phyloP scores from a whole-genome alignment of 2,329 filamentous ascomycete genomes.

The Pyrenophora graminea region DNA sequence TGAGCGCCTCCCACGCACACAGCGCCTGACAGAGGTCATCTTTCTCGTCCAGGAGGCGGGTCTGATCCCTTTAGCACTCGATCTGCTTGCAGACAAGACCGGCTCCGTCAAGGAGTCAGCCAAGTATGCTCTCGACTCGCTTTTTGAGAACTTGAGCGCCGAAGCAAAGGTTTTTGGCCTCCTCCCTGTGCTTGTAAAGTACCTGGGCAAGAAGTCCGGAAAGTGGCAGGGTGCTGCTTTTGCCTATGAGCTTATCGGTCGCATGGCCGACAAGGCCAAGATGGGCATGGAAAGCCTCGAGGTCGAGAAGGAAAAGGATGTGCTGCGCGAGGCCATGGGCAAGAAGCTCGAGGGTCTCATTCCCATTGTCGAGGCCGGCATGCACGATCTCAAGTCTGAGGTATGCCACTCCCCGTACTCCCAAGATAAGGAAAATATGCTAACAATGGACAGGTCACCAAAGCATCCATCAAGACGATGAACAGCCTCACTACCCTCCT shows the following conservation, averaged over 20 bases:
- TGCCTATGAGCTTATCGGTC: conserved; percentile 81
- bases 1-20: conserved; percentile 79
- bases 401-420: conserved; percentile 48
- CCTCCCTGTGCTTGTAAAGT: conserved; percentile 73
- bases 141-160: conserved; percentile 77
- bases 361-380: conserved; percentile 85
- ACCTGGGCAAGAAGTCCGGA: conserved; percentile 80
- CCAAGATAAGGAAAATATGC: neutral
- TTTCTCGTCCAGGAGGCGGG: conserved; percentile 82
- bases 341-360: conserved; percentile 84
- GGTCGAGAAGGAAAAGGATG: conserved; percentile 83
- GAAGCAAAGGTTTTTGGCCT: conserved; percentile 85
- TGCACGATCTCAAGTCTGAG: conserved; percentile 95
- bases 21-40: conserved; percentile 77
- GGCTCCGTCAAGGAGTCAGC: conserved; percentile 86
- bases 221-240: conserved; percentile 98
- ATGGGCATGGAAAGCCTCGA: conserved; percentile 82
- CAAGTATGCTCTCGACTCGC: conserved; percentile 88
- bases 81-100: conserved; percentile 88
- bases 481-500: conserved; percentile 84
- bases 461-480: conserved; percentile 93
- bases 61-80: conserved; percentile 73
- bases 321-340: conserved; percentile 89
- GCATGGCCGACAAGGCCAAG: conserved; percentile 94
- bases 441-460: conserved; percentile 57